Conservation (phyloP, 352 stramenopile genomes). For the Pythium monospermum region DNA sequence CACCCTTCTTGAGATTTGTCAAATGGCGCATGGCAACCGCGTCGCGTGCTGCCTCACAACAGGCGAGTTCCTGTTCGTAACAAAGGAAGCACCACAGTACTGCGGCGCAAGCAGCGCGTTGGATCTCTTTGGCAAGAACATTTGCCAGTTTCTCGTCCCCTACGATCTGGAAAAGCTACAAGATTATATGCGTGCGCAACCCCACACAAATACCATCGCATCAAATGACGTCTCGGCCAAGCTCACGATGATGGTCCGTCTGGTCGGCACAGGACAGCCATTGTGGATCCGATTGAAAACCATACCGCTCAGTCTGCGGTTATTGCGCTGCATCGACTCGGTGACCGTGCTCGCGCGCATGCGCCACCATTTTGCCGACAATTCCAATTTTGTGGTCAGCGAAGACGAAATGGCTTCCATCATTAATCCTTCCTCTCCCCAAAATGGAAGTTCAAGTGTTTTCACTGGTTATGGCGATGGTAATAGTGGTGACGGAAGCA, state of each 20-base stretch:
- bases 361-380: constrained; percentile 53
- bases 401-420: not conserved
- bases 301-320: constrained; percentile 57
- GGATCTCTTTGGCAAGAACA: constrained; percentile 56
- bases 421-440: no score
- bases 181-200: constrained; percentile 40
- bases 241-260: constrained; percentile 39
- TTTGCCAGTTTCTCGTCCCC: constrained; percentile 51
- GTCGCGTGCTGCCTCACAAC: constrained; percentile 65
- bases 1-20: constrained; percentile 61
- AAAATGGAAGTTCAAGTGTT: no score
- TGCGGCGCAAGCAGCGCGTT: constrained; percentile 29
- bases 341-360: constrained; percentile 37
- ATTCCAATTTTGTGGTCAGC: constrained; percentile 62
- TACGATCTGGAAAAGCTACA: constrained; percentile 59
- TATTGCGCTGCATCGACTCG: constrained; percentile 79
- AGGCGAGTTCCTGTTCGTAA: constrained; percentile 74
- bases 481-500: no score
- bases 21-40: constrained; percentile 36
- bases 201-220: constrained; percentile 13
- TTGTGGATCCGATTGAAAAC: constrained; percentile 57
- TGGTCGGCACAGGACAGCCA: constrained; percentile 23
- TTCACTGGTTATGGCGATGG: no score
- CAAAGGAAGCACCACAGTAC: constrained; percentile 32
- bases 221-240: constrained; percentile 21